Evolutionary conservation across 257 asterid species (phyloP), one percentile per base, ranked within the genome.

Genomic region (Knoxia roxburghii): DNA sequence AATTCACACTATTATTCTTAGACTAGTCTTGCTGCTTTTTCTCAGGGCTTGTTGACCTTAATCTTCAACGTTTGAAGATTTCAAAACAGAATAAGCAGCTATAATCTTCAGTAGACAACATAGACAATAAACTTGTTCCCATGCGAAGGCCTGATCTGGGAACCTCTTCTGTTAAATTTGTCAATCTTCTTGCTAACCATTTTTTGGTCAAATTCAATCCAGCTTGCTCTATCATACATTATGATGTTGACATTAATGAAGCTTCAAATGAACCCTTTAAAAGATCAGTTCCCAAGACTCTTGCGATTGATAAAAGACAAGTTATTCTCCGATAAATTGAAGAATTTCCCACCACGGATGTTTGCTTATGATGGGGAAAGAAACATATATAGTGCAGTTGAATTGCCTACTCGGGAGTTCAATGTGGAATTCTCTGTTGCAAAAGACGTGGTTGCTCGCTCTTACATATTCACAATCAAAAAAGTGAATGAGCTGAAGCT

Each of bases 341-440:
- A 2, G 1, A 39, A 5, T 0, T 86, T 86, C 72, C 96, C 93
- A 14, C 23, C 64, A n/a, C 37, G 75, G 4, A 75, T 51, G 68
- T 68, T 80, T 5, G 84, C 83, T 24, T 86, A 76, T 75, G 97
- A 90, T 12, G 94, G 94, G 21, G 90, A 75, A 17, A 90, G 83
- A 76, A 90, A 75, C 67, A 73, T 90, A 20, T 87, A 77, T 74
- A 90, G 97, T 59, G 75, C 78, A 5, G 84, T 78, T n/a, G 21
- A 2, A 60, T 72, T 90, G 30, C 84, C 83, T 0, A 74, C 73
- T 9, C 91, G 87, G 27, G 32, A 59, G 49, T 78, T 68, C 46
- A 20, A 20, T 41, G 92, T 86, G 26, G 61, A 71, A 0, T 69
- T 85, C 20, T 39, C 83, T 11, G 84, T 70, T 3, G 89, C 81